Percentiles rank a stretch among this genome's conserved stretches.
These are phyloP conservation scores for Trichoderma sp. DNA, from an alignment of 2,329 filamentous ascomycete species.

Conservation along the genomic window DNA sequence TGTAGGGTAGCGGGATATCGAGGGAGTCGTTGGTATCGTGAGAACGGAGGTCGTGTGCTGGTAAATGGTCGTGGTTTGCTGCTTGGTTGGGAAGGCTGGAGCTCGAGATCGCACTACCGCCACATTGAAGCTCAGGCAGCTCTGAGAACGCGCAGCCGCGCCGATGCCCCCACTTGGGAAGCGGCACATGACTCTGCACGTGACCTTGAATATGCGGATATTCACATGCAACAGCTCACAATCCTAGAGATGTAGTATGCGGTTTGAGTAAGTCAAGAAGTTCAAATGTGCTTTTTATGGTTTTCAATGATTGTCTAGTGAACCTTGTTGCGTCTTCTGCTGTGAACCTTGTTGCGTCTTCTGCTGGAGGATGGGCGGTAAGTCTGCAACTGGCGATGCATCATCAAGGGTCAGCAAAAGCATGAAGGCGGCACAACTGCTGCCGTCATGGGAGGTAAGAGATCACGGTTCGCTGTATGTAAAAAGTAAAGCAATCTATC, in stretches of 20 bases:
- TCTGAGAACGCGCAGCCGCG: conserved; percentile 48
- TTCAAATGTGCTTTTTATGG: no score
- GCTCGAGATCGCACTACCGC: conserved; percentile 34
- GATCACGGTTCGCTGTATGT: background rate
- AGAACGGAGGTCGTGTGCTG: conserved; percentile 26
- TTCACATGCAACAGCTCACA: no score
- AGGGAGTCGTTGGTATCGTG: background rate
- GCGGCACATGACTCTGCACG: conserved; percentile 1
- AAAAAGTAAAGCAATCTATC: background rate
- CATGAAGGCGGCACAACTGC: no score
- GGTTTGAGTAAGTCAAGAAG: no score
- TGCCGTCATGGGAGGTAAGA: background rate
- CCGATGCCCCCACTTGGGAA: conserved; percentile 7
- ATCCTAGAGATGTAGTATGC: no score
- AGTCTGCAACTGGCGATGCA: no score
- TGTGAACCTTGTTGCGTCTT: no score
- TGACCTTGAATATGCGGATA: background rate
- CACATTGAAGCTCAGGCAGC: conserved; percentile 49
- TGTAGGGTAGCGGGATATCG: background rate
- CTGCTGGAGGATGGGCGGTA: no score
- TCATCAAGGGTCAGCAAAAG: no score
- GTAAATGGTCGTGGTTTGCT: conserved; percentile 34
- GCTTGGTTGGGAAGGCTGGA: conserved; percentile 40
- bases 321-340: no score
- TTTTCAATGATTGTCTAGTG: no score